Base-by-base conservation (phyloP, 164 flowering plant genomes). In the Vitis amurensis region DNA sequence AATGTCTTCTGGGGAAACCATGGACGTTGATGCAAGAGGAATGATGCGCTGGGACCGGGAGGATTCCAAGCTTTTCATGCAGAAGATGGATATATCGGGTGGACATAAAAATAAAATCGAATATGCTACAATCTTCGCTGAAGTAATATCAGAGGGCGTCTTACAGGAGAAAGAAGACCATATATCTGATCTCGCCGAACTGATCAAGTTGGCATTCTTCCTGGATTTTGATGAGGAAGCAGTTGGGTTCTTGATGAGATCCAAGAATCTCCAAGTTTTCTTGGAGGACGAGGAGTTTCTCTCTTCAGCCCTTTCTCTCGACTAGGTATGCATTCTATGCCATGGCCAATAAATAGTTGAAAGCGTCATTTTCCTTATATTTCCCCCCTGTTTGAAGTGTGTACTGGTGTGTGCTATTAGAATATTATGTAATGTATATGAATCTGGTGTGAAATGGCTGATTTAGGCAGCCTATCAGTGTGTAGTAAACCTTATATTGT, bases 41-140 rank as follows among this genome's bases (percentile, higher is more conserved):
- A 79, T 80, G 82, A 69, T 88, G 6, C 81, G 84, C 0, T 88
- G 92, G 93, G 88, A 88, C 12, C 84, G 80, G 58, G 82, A 84
- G 57, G 75, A 62, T 8, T 74, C 81, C 4, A 79, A 71, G 76
- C 31, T 89, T 8, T 81, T 77, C 50, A 65, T 70, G 3, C 89
- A 83, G 79, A 82, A 81, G 77, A 47, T 79, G 55, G 78, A 81
- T 37, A 69, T 14, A 55, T 68, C 80, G 29, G 76, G 68, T 50
- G 80, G 78, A 14, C 70, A 62, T 2, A 85, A 67, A 55, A 65
- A 58, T 56, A 68, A 65, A 44, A 66, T 90, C 4, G 82, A 86
- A 53, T 84, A 77, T 68, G 93, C 90, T 0, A 81, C 88, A 1
- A 67, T 76, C 68, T 83, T 89, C 61, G 66, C 89, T 63, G 76